phyloP scores from a whole-genome alignment of 441 rosid species.

The Populus hybrid region DNA sequence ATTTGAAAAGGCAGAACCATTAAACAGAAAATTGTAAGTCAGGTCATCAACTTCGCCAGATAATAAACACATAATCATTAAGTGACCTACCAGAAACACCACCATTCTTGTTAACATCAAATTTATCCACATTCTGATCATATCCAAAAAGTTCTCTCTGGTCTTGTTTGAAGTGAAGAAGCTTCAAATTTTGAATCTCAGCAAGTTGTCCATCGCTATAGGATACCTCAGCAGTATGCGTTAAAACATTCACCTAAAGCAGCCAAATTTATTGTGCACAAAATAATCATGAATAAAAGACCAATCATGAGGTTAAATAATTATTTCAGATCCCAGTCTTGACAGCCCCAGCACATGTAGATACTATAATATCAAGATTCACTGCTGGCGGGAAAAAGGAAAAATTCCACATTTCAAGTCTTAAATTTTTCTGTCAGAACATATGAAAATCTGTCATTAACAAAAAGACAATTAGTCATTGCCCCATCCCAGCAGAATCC shows the following conservation, averaged over 20 bases:
- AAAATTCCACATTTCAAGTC: neutral
- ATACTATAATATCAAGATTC: neutral
- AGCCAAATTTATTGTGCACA: neutral
- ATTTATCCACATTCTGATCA: slow-evolving; percentile 10
- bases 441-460: neutral
- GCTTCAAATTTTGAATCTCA: slow-evolving; percentile 28
- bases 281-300: neutral
- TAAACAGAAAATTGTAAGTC: neutral
- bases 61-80: neutral
- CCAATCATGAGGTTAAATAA: neutral
- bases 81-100: neutral
- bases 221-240: slow-evolving; percentile 53
- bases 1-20: neutral
- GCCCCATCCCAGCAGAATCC: neutral
- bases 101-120: neutral
- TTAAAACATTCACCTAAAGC: slow-evolving; percentile 61
- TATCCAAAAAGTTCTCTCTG: slow-evolving; percentile 34
- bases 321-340: neutral
- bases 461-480: neutral
- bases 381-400: neutral
- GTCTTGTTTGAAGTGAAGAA: slow-evolving; percentile 46
- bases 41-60: neutral
- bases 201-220: slow-evolving; percentile 10
- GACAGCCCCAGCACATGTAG: neutral
- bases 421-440: neutral